Evolutionary conservation across 1,284 basidiomycete species (phyloP).

Genomic region (Meira nashicola): DNA sequence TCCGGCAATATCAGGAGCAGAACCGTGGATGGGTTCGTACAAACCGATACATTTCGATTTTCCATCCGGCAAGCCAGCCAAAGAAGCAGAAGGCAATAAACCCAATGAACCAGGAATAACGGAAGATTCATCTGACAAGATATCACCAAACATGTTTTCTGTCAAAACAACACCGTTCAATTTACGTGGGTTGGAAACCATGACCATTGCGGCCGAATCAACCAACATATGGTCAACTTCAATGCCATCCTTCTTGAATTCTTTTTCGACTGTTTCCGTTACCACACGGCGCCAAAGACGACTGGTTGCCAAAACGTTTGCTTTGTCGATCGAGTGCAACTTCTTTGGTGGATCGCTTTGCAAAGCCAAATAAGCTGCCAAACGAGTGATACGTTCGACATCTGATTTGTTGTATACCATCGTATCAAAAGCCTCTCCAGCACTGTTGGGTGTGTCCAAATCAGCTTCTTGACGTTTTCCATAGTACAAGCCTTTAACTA

Average conservation of each 20-base stretch:
- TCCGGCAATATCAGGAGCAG: constrained; percentile 90
- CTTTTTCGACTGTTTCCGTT: constrained; percentile 42
- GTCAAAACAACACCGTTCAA: constrained; percentile 74
- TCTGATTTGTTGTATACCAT: constrained; percentile 89
- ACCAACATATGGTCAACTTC: constrained; percentile 67
- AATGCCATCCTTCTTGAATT: constrained; percentile 40
- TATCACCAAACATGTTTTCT: constrained; percentile 56
- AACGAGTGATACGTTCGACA: constrained; percentile 88
- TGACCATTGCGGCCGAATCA: constrained; percentile 93
- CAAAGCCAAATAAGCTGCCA: constrained; percentile 87
- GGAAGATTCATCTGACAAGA: constrained; percentile 89
- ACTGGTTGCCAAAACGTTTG: constrained; percentile 93
- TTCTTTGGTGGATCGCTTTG: constrained; percentile 73
- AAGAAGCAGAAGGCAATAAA: constrained; percentile 88
- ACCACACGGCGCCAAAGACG: constrained; percentile 78
- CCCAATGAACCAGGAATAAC: constrained; percentile 97
- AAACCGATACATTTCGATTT: constrained; percentile 68
- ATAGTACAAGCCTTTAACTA: constrained; percentile 70
- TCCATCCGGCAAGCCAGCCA: constrained; percentile 80
- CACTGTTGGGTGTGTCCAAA: constrained; percentile 38
- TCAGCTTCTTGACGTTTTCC: constrained; percentile 77
- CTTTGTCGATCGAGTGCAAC: constrained; percentile 95
- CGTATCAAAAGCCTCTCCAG: constrained; percentile 53
- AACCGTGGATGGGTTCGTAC: constrained; percentile 79
- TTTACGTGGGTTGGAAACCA: constrained; percentile 85